Base-by-base conservation (phyloP, 257 asterid species). In the Nicotiana attenuata region DNA sequence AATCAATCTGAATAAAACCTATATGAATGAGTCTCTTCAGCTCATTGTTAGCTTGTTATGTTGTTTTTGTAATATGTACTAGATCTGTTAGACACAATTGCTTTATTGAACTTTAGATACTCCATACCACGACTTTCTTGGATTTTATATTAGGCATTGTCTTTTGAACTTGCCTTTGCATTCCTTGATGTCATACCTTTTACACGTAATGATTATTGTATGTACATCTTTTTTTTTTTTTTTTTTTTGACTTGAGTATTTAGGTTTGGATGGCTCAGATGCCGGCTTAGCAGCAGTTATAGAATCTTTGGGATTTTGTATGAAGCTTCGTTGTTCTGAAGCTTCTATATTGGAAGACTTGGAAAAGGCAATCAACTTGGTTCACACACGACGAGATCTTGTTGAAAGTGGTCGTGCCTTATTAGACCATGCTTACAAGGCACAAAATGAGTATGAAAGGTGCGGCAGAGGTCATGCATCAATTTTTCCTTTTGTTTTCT, bases 281-380 rank as follows among this genome's bases (percentile, higher is more conserved):
- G 87, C 96, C 80, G 97, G 98, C 84, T 88, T 96, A 91, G 94
- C 98, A 82, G 90, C 98, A 77, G 97, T 94, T 53, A 86, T 96
- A 33, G 98, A 96, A 88, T 91, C 98, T 76, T 88, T 96, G 97
- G 98, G 93, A 85, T 94, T 94, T 69, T 96, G 99, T 87, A 87
- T 94, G 87, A 96, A 94, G 88, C 97, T 92, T 66, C 94, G 99
- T 64, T 97, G 99, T 78, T 94, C 99, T 16, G 99, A 96, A 89
- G 98, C 98, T 76, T 92, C 92, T 71, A 90, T 93, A 65, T 88
- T 96, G 86, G 99, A 96, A 88, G 99, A 94, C 86, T 89, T 96
- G 87, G 95, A 91, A 64, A 96, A 92, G 87, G 96, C 99, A 75
- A 96, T 96, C 83, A 92, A 88, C 83, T 85, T 94, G 91, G 97